Evolutionary conservation across 1,139 yeast species (phyloP).

Genomic region (Suhomyces coccinellae): DNA sequence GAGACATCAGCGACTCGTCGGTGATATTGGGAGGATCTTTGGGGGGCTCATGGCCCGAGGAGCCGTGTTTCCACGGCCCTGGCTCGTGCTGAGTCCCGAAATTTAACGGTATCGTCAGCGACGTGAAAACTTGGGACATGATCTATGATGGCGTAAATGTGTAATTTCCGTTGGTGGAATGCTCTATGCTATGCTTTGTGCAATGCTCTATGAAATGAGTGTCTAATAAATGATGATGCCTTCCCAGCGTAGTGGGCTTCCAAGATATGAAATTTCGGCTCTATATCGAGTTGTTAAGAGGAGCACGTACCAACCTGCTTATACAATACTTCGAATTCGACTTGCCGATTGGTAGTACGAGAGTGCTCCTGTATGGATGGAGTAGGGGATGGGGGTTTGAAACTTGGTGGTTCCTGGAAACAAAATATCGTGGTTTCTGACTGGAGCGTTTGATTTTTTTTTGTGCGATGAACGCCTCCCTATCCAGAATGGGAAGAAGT

Average conservation of each 20-base stretch:
- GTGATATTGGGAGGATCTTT: conserved; percentile 3
- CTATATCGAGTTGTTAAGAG: neutral
- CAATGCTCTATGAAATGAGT: neutral
- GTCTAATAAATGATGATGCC: neutral
- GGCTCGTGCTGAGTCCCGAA: conserved; percentile 25
- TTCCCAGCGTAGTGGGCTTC: neutral
- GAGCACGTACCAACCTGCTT: neutral
- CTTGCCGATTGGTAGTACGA: neutral
- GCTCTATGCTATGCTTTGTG: neutral
- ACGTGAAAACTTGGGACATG: conserved; percentile 37
- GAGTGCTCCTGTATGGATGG: neutral
- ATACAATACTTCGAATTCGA: neutral
- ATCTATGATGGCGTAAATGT: neutral
- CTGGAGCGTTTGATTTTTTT: conserved; percentile 8
- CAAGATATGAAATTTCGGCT: neutral
- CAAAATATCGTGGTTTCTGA: conserved; percentile 2
- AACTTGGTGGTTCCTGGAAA: neutral
- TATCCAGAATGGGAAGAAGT: neutral
- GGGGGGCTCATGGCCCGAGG: conserved; percentile 3
- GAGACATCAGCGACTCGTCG: conserved; percentile 26
- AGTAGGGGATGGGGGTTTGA: neutral
- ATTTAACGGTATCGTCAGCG: conserved; percentile 48
- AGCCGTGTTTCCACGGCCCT: conserved; percentile 5
- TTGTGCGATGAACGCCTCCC: conserved; percentile 4
- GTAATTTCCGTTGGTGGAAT: neutral